phyloP scores from a whole-genome alignment of 768 basidiomycete genomes.

The Tephrocybe rancida region DNA sequence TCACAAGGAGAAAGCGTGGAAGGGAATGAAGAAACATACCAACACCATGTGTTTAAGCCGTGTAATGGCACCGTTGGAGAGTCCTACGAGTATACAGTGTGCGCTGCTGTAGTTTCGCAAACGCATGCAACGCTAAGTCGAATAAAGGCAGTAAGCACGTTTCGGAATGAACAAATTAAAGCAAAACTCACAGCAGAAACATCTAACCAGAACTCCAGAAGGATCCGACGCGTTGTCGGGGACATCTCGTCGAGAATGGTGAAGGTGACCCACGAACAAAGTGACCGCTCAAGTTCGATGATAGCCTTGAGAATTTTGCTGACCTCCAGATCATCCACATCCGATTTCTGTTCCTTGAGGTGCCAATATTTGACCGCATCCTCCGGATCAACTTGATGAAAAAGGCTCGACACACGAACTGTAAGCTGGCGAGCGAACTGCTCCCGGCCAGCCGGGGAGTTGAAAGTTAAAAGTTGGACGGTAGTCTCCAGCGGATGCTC shows the following conservation, averaged over 20 bases:
- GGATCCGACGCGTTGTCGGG: slow-evolving; percentile 22
- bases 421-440: slow-evolving; percentile 52
- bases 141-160: background rate
- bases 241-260: slow-evolving; percentile 26
- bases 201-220: slow-evolving; percentile 47
- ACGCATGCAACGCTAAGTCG: slow-evolving; percentile 41
- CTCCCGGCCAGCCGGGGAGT: slow-evolving; percentile 35
- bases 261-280: slow-evolving; percentile 44
- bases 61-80: slow-evolving; percentile 40
- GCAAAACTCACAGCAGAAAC: slow-evolving; percentile 39
- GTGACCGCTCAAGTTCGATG: slow-evolving; percentile 34
- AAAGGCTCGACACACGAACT: slow-evolving; percentile 34
- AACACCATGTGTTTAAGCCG: slow-evolving; percentile 37
- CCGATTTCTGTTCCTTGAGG: slow-evolving; percentile 15
- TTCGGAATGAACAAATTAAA: background rate
- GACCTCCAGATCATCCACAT: slow-evolving; percentile 30
- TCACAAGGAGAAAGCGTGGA: background rate
- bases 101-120: slow-evolving; percentile 49
- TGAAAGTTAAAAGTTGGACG: slow-evolving; percentile 32
- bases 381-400: slow-evolving; percentile 41
- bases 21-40: slow-evolving; percentile 23
- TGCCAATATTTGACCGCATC: slow-evolving; percentile 44
- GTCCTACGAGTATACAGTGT: slow-evolving; percentile 40
- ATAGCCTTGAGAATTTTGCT: slow-evolving; percentile 28
- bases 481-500: slow-evolving; percentile 26